phyloP scores from a whole-genome alignment of 169 alveolate species.

The Eimeria falciformis region DNA sequence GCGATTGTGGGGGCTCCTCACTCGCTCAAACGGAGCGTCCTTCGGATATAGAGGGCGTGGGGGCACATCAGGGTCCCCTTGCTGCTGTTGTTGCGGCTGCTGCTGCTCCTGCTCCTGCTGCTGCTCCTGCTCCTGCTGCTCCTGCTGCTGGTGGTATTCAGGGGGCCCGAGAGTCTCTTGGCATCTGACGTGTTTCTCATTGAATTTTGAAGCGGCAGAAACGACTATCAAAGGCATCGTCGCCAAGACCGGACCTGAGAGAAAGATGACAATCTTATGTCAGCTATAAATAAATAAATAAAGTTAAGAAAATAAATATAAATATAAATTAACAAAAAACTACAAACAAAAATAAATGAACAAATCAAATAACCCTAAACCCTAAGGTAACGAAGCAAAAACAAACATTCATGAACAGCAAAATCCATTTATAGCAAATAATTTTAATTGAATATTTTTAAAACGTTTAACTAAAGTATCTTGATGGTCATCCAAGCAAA shows the following conservation, averaged over 20 bases:
- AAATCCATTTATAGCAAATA: no score
- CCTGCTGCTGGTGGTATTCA: not conserved
- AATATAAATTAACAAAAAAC: not conserved
- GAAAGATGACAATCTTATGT: no score
- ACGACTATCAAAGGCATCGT: slow-evolving; percentile 45
- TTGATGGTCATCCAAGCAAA: no score
- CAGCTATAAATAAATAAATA: no score
- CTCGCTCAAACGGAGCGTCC: no score
- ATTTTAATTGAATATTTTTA: no score
- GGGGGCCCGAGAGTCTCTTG: not conserved
- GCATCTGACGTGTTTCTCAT: slow-evolving; percentile 33
- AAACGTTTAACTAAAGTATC: no score
- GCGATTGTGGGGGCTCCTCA: no score
- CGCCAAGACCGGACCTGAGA: slow-evolving; percentile 51
- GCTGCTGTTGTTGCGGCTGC: not conserved
- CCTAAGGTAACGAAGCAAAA: no score
- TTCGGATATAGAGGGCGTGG: no score
- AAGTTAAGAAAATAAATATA: not conserved
- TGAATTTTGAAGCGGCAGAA: slow-evolving; percentile 59
- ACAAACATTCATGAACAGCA: no score
- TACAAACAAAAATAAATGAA: not conserved
- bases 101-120: slow-evolving; percentile 10
- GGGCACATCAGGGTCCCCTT: not conserved
- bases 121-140: not conserved
- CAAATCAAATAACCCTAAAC: not conserved